These are phyloP conservation scores for Chaetomiaceae sp. DNA, from an alignment of 2,329 filamentous ascomycete species.

Conservation along the genomic window DNA sequence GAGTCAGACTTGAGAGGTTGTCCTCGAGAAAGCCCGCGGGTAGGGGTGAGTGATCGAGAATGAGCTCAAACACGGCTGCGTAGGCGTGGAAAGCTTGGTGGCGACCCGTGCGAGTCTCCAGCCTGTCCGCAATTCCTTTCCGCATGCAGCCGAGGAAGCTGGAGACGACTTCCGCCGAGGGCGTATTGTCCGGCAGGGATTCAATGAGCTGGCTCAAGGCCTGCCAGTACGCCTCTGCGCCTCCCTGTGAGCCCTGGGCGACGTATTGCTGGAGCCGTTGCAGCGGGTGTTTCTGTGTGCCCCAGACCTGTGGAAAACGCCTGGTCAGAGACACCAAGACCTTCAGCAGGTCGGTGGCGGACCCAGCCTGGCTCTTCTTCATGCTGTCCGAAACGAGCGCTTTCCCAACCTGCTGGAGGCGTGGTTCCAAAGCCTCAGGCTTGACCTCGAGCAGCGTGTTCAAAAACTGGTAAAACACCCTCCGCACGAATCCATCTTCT, in stretches of 20 bases:
- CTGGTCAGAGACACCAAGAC: slow-evolving; percentile 63
- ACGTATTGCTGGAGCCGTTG: slow-evolving; percentile 66
- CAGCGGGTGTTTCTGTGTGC: slow-evolving; percentile 53
- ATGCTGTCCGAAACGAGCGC: slow-evolving; percentile 69
- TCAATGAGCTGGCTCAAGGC: slow-evolving; percentile 60
- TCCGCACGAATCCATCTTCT: slow-evolving; percentile 52
- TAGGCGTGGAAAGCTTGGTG: slow-evolving; percentile 72
- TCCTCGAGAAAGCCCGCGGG: slow-evolving; percentile 43
- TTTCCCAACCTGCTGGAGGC: slow-evolving; percentile 49
- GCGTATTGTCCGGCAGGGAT: slow-evolving; percentile 48
- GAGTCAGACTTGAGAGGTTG: slow-evolving; percentile 50
- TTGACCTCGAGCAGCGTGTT: slow-evolving; percentile 44
- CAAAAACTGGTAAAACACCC: slow-evolving; percentile 49
- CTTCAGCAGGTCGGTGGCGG: slow-evolving; percentile 65
- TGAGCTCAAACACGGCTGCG: slow-evolving; percentile 55
- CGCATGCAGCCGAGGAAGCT: slow-evolving; percentile 64
- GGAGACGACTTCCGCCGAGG: slow-evolving; percentile 47
- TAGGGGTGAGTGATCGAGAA: slow-evolving; percentile 44
- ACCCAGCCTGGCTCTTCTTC: slow-evolving; percentile 67
- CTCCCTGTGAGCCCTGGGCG: slow-evolving; percentile 79
- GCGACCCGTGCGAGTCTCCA: slow-evolving; percentile 68
- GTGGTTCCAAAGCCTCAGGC: slow-evolving; percentile 43
- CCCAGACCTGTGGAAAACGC: slow-evolving; percentile 68
- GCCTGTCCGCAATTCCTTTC: slow-evolving; percentile 65
- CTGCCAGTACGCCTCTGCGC: slow-evolving; percentile 67